Conservation (phyloP, 768 basidiomycete genomes). For the Myochromella boudieri region DNA sequence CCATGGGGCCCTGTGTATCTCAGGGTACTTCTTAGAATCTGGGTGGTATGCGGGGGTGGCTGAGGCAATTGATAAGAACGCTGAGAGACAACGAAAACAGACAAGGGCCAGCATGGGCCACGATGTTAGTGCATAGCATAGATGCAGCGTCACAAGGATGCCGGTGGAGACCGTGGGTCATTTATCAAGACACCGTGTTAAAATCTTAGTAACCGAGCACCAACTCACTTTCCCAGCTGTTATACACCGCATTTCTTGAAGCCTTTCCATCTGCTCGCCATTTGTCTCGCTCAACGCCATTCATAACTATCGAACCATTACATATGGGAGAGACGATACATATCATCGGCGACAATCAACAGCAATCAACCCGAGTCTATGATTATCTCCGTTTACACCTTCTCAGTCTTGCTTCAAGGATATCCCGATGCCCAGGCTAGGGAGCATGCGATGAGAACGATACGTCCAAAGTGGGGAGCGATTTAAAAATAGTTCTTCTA, state of each 20-base stretch:
- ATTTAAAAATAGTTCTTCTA: conserved; percentile 6
- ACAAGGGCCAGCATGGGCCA: too few species aligned
- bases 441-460: conserved; percentile 5
- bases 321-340: background rate
- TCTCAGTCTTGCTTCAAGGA: background rate
- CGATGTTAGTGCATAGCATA: too few species aligned
- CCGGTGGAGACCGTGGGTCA: conserved; percentile 13
- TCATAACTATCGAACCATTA: too few species aligned
- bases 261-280: too few species aligned
- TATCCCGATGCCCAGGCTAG: too few species aligned
- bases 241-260: too few species aligned
- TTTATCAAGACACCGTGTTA: conserved; percentile 17
- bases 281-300: background rate
- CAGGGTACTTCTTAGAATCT: too few species aligned
- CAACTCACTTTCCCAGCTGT: background rate
- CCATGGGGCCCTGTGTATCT: too few species aligned
- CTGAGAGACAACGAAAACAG: too few species aligned
- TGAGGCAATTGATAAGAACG: too few species aligned
- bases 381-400: background rate
- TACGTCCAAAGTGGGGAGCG: background rate
- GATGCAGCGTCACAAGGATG: too few species aligned
- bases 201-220: conserved; percentile 15
- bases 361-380: background rate
- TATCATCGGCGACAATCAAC: background rate
- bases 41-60: too few species aligned